Evolutionary conservation across 257 asterid species (phyloP).

Genomic region (Penstemon barbatus): DNA sequence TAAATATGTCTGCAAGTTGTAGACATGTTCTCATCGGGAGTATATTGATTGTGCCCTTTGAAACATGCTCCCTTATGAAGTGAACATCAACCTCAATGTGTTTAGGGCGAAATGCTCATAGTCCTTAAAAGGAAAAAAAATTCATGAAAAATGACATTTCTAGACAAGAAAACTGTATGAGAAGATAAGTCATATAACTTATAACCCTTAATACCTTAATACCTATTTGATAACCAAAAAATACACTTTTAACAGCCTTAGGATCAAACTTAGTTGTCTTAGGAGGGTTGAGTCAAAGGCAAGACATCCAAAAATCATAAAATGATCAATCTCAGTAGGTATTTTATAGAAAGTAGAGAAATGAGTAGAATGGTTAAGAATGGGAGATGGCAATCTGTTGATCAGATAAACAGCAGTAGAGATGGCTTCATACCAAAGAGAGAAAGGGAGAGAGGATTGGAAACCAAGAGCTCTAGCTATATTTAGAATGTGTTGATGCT

Average conservation of each 20-base stretch:
- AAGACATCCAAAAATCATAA: not conserved
- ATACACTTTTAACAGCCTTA: not conserved
- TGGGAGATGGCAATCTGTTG: not conserved
- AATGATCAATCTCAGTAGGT: too few species aligned
- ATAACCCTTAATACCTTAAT: not conserved
- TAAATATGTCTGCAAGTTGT: too few species aligned
- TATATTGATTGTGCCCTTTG: too few species aligned
- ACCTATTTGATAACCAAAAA: not conserved
- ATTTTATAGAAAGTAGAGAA: too few species aligned
- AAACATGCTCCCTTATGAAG: too few species aligned
- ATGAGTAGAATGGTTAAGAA: too few species aligned
- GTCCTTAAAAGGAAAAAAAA: not conserved
- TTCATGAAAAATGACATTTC: not conserved
- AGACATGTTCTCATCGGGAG: too few species aligned
- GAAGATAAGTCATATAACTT: too few species aligned
- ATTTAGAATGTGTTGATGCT: too few species aligned
- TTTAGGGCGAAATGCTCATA: not conserved
- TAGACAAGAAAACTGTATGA: not conserved
- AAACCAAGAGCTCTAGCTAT: too few species aligned
- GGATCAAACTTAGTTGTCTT: not conserved
- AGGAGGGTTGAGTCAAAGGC: slow-evolving; percentile 5
- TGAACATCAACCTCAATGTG: too few species aligned
- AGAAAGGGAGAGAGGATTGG: not conserved
- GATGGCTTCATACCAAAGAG: not conserved
- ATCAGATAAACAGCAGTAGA: not conserved